Conservation (phyloP, 495 filamentous ascomycete species). For the Aspergillus sparsus region DNA sequence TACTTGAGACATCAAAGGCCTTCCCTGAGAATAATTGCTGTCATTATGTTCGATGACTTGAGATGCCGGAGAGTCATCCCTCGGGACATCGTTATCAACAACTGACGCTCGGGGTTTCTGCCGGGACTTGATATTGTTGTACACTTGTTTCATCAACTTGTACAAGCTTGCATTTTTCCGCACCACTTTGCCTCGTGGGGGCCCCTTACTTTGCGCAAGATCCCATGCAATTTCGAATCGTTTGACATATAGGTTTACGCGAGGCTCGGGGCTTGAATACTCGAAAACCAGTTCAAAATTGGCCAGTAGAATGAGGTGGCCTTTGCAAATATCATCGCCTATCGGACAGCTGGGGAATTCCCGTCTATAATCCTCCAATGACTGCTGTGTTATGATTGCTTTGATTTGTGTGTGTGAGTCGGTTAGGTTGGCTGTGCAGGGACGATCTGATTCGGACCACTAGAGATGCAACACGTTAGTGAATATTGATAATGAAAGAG, state of each 20-base stretch:
- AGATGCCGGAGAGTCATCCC: conserved; percentile 4
- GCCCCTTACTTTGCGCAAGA: conserved; percentile 26
- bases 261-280: conserved; percentile 30
- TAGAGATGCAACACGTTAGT: conserved; percentile 11
- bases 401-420: conserved; percentile 44
- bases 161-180: conserved; percentile 23
- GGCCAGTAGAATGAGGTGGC: conserved; percentile 36
- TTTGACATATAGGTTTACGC: conserved; percentile 37
- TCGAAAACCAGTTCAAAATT: conserved; percentile 44
- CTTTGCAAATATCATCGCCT: conserved; percentile 29
- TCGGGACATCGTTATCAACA: background rate
- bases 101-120: background rate
- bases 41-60: background rate
- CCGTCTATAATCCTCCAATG: conserved; percentile 23
- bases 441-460: conserved; percentile 28
- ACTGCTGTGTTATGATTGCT: conserved; percentile 34
- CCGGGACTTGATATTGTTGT: conserved; percentile 4
- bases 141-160: conserved; percentile 21
- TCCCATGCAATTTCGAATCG: conserved; percentile 38
- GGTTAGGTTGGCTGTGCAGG: conserved; percentile 32
- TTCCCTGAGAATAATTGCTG: background rate
- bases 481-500: background rate
- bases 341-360: conserved; percentile 17
- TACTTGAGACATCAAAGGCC: background rate
- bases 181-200: conserved; percentile 25